These are phyloP conservation scores for Pythium rhizo-oryzae DNA, from an alignment of 352 stramenopile genomes.

Conservation along the genomic window DNA sequence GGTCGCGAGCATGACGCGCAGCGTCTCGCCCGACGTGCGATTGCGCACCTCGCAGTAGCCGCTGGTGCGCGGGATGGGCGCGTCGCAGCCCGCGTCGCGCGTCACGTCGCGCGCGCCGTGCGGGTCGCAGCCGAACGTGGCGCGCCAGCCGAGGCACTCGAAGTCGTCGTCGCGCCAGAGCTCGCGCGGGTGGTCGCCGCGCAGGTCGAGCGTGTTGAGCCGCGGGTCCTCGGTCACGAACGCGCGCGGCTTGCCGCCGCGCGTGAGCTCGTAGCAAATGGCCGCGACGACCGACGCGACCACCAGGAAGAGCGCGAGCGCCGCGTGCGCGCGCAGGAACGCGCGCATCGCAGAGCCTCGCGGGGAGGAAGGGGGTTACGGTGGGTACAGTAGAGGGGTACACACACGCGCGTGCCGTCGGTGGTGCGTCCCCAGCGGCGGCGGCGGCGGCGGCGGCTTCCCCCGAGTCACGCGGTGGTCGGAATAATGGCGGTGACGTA, in stretches of 20 bases:
- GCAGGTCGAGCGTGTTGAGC: slow-evolving; percentile 50
- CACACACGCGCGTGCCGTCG: background rate
- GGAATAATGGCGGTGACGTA: too few relatives aligned
- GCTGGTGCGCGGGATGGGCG: slow-evolving; percentile 46
- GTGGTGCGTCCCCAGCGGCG: too few relatives aligned
- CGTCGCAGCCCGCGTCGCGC: slow-evolving; percentile 47
- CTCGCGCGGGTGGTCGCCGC: slow-evolving; percentile 31
- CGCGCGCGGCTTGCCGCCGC: slow-evolving; percentile 46
- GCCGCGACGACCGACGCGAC: slow-evolving; percentile 42
- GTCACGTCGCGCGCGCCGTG: slow-evolving; percentile 48
- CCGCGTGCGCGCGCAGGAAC: slow-evolving; percentile 38
- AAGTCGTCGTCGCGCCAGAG: slow-evolving; percentile 66
- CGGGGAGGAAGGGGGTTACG: background rate
- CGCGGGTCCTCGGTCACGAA: slow-evolving; percentile 39
- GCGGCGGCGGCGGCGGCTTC: too few relatives aligned
- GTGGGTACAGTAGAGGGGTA: background rate
- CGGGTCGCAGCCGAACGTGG: slow-evolving; percentile 66
- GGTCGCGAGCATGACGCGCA: slow-evolving; percentile 72
- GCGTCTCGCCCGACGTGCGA: slow-evolving; percentile 47
- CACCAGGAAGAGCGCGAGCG: slow-evolving; percentile 43
- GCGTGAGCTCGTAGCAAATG: slow-evolving; percentile 64
- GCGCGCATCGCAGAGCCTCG: slow-evolving; percentile 10
- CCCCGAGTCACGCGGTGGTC: too few relatives aligned
- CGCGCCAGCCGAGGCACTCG: slow-evolving; percentile 74
- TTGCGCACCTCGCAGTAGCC: slow-evolving; percentile 81